Conservation (phyloP, 169 alveolate genomes). For the Cardiosporidium cionae region DNA sequence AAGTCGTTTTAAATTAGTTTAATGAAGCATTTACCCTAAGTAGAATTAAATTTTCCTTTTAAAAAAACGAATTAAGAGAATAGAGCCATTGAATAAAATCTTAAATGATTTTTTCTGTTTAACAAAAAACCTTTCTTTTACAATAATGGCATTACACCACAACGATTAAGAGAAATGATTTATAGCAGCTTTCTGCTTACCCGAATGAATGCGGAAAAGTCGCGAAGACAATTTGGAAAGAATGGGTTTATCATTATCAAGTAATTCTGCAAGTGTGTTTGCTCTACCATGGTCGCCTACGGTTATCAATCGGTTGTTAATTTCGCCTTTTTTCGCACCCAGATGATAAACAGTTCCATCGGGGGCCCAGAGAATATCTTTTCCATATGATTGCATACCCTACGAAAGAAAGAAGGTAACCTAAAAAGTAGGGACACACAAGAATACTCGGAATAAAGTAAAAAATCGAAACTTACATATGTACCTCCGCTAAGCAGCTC, state of each 20-base stretch:
- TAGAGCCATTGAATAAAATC: not conserved
- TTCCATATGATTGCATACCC: too few relatives aligned
- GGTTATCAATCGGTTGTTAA: conserved; percentile 20
- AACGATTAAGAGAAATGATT: too few relatives aligned
- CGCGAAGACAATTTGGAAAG: conserved; percentile 17
- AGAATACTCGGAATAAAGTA: too few relatives aligned
- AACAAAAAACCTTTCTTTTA: not conserved
- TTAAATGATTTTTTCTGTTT: not conserved
- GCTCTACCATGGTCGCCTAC: conserved; percentile 38
- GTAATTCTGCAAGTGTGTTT: conserved; percentile 27
- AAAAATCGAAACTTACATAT: too few relatives aligned
- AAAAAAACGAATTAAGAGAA: too few relatives aligned
- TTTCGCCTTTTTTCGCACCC: conserved; percentile 30
- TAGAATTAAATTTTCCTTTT: too few relatives aligned
- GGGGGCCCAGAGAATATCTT: conserved; percentile 28
- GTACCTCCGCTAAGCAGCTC: too few relatives aligned
- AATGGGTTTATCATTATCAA: conserved; percentile 22
- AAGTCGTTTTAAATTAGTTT: too few relatives aligned
- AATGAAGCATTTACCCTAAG: too few relatives aligned
- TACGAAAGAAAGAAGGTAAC: too few relatives aligned
- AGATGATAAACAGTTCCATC: conserved; percentile 34
- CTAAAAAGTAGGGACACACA: too few relatives aligned
- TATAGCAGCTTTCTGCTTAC: too few relatives aligned
- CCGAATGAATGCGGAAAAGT: conserved; percentile 31
- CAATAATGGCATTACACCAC: not conserved